Evolutionary conservation across 2,329 filamentous ascomycete genomes (phyloP), one percentile per base, ranked within the genome.

Genomic region (Calonectria naviculata): DNA sequence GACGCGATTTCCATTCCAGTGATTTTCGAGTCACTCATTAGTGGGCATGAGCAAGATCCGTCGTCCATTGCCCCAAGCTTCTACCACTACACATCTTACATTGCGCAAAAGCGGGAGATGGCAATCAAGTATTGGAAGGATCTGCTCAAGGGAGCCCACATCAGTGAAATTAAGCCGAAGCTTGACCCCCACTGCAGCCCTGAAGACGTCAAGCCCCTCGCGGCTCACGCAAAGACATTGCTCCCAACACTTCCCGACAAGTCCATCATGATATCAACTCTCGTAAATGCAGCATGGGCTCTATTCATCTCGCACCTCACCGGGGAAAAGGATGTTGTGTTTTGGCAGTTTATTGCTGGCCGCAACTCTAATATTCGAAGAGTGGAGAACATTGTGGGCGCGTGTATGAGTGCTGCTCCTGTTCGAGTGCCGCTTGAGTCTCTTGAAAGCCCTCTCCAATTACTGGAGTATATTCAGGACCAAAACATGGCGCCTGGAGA

Each of bases 231-330:
- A 10, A 21, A 8, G 5, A 56, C 15, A 24, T 10, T 15, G 8
- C 10, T 56, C 0, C 49, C 49, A 13, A 6, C 13, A 17, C 29
- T 56, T 36, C 19, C 29, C 8, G 49, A 56, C 31, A 56, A 56
- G 1, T 36, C 49, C 6, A 24, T 56, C 29, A 56, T 56, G 49
- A 17, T 56, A 2, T 56, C 49, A 24, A 56, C 49, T 0, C 1
- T 56, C 15, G 49, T 36, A 3, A 56, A 38, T 15, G 52, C 52
- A 1, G 52, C 52, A 19, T 56, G 52, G 80, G 79, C 78, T 1
- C 36, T 81, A 13, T 44, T 76, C 4, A 47, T 75, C 3, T 54
- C 70, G 2, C 66, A 67, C 0, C 70, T 77, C n/a, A 73, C 74
- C 19, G 74, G 67, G 5, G 17, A 29, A 52, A 4, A 52, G 2